These are phyloP conservation scores for Blastobotrys persicus DNA, from an alignment of 1,139 yeast genomes.

Conservation along the genomic window DNA sequence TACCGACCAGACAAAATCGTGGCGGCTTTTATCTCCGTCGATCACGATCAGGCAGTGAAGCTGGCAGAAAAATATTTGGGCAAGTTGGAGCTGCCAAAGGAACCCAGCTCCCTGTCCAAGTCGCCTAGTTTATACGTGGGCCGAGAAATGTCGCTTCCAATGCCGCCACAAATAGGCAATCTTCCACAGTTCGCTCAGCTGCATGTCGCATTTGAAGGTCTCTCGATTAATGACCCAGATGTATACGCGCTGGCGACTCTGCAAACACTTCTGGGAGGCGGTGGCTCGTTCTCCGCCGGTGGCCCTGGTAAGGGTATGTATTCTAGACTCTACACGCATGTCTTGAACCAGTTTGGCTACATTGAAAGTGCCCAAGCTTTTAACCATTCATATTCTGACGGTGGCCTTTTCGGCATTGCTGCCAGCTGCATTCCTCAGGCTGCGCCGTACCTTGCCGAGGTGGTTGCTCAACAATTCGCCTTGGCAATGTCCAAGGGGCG, in stretches of 20 bases:
- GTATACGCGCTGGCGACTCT: constrained; percentile 87
- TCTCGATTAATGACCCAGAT: constrained; percentile 80
- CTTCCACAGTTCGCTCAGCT: constrained; percentile 82
- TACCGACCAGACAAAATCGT: constrained; percentile 82
- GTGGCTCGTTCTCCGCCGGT: constrained; percentile 97
- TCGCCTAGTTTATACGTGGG: constrained; percentile 15
- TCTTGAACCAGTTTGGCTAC: constrained; percentile 85
- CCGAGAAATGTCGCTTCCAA: constrained; percentile 17
- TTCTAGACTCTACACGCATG: constrained; percentile 86
- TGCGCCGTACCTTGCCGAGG: constrained; percentile 77
- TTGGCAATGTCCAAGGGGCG: constrained; percentile 57
- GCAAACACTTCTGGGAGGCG: constrained; percentile 94
- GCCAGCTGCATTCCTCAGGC: constrained; percentile 84
- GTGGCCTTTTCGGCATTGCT: constrained; percentile 89
- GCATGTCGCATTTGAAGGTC: constrained; percentile 85
- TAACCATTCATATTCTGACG: constrained; percentile 86
- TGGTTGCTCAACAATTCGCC: constrained; percentile 73
- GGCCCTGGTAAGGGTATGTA: constrained; percentile 99
- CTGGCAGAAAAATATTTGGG: constrained; percentile 65
- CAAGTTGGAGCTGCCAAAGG: constrained; percentile 31
- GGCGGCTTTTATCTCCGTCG: constrained; percentile 85
- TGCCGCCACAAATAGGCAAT: constrained; percentile 54
- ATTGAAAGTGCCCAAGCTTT: constrained; percentile 86
- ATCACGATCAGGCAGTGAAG: constrained; percentile 65
- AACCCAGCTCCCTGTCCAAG: neutral